phyloP scores from a whole-genome alignment of 306 rosid species.

The Trifolium subterraneum region DNA sequence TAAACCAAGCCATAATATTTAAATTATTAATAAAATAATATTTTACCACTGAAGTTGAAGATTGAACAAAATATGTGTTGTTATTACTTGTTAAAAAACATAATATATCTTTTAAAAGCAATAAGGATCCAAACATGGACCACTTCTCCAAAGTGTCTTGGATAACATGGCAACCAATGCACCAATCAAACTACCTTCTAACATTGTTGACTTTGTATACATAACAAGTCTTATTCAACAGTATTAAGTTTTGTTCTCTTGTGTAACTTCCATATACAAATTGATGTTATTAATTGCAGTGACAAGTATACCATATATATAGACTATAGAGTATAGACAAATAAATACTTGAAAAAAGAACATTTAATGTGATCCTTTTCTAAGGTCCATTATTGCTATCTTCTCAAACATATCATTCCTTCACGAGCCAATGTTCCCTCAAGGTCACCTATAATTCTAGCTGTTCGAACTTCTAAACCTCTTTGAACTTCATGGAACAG shows the following conservation, averaged over 20 bases:
- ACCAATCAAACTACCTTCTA: neutral
- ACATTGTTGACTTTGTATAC: neutral
- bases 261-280: constrained; percentile 53
- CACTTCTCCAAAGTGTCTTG: neutral
- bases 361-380: constrained; percentile 13
- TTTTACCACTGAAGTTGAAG: neutral
- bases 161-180: neutral
- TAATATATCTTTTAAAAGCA: neutral
- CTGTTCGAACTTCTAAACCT: constrained; percentile 86
- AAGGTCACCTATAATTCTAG: constrained; percentile 89
- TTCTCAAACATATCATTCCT: constrained; percentile 79
- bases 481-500: constrained; percentile 87
- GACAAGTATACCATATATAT: constrained; percentile 1
- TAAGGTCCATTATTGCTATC: constrained; percentile 43
- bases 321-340: constrained; percentile 43
- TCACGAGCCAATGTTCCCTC: constrained; percentile 93
- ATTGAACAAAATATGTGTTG: neutral
- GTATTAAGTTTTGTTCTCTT: neutral
- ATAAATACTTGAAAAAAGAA: constrained; percentile 32
- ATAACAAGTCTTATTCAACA: constrained; percentile 5
- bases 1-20: neutral
- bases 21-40: neutral
- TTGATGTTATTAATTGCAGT: constrained; percentile 43
- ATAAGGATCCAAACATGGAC: constrained; percentile 1
- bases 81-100: constrained; percentile 2